Percentiles rank a stretch among this genome's conserved stretches.
These are phyloP conservation scores for Diaporthe humulicola DNA, from an alignment of 2,329 filamentous ascomycete genomes.

Conservation along the genomic window DNA sequence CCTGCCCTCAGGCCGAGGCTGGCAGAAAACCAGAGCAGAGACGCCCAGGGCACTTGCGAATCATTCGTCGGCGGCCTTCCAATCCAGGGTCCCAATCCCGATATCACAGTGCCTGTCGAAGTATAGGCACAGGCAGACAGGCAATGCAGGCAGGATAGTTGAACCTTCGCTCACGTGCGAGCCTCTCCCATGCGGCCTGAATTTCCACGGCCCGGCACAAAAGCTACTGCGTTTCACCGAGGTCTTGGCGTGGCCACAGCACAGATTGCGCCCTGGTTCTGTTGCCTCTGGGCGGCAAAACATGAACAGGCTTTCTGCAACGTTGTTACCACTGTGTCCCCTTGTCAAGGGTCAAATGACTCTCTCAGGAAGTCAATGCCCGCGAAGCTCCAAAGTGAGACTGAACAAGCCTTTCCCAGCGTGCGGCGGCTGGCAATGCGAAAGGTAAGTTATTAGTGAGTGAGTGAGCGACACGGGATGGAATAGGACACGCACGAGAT, in stretches of 20 bases:
- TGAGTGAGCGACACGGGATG: neutral
- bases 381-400: slow-evolving; percentile 24
- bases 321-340: slow-evolving; percentile 22
- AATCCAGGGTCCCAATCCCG: neutral
- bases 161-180: slow-evolving; percentile 17
- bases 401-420: slow-evolving; percentile 15
- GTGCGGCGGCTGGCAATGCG: neutral
- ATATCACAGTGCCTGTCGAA: slow-evolving; percentile 8
- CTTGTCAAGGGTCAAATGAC: slow-evolving; percentile 1
- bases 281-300: slow-evolving; percentile 12
- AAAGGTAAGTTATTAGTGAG: too few species aligned
- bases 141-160: neutral
- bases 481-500: neutral
- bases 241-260: slow-evolving; percentile 24
- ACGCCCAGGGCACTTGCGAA: slow-evolving; percentile 1
- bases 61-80: slow-evolving; percentile 7
- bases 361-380: slow-evolving; percentile 31
- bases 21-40: slow-evolving; percentile 16
- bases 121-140: neutral
- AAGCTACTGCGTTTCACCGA: slow-evolving; percentile 32
- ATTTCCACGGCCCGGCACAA: slow-evolving; percentile 12
- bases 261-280: slow-evolving; percentile 27
- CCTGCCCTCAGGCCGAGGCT: slow-evolving; percentile 3
- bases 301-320: slow-evolving; percentile 24
- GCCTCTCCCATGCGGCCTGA: slow-evolving; percentile 21